Conservation (phyloP, 257 asterid species). For the Solanum lycopersicoides region DNA sequence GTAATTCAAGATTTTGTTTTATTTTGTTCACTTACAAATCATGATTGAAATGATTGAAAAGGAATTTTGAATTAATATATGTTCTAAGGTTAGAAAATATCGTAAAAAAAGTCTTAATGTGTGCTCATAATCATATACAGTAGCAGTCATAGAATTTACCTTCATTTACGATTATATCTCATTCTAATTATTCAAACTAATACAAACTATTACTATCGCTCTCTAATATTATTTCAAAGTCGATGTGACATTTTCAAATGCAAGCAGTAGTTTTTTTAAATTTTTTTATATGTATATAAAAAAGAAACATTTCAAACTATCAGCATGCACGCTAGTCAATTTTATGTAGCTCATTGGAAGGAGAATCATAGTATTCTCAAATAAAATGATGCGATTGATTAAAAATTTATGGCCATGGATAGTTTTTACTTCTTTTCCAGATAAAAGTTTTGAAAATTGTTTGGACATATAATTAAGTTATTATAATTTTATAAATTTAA, state of each 20-base stretch:
- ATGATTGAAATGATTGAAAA: not conserved
- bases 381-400: not conserved
- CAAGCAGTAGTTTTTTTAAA: no score
- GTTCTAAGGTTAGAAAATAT: not conserved
- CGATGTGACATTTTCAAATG: not conserved
- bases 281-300: no score
- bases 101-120: not conserved
- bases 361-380: not conserved
- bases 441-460: not conserved
- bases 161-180: not conserved
- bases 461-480: no score
- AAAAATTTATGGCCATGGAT: not conserved
- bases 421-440: not conserved
- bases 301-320: not conserved
- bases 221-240: not conserved
- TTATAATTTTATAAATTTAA: no score
- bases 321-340: not conserved
- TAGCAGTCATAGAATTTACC: not conserved
- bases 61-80: not conserved
- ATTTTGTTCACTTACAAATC: not conserved
- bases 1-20: no score
- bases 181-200: not conserved
- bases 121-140: not conserved
- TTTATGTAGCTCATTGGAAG: not conserved
- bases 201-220: not conserved